Conservation (phyloP, 805 yeast species). For the Blastobotrys parvus region DNA sequence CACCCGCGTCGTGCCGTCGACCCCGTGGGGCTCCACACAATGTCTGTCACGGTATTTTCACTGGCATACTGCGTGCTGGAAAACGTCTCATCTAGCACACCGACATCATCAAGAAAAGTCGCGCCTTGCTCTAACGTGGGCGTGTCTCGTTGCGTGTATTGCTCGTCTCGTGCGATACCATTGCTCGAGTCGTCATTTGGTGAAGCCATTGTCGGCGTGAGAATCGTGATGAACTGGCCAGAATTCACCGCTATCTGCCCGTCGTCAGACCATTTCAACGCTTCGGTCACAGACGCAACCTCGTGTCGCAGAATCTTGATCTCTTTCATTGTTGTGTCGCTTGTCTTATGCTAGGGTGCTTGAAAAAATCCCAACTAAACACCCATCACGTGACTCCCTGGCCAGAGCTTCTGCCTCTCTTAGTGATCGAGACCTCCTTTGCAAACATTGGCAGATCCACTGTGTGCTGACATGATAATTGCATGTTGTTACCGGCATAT, state of each 20-base stretch:
- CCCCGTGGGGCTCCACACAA: slow-evolving; percentile 19
- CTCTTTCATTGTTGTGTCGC: no score
- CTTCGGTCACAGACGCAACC: slow-evolving; percentile 9
- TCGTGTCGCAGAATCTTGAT: slow-evolving; percentile 4
- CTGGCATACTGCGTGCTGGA: slow-evolving; percentile 10
- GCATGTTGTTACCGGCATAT: no score
- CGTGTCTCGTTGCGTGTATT: slow-evolving; percentile 10
- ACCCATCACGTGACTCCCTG: no score
- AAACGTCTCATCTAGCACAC: slow-evolving; percentile 7
- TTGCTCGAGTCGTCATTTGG: slow-evolving; percentile 5
- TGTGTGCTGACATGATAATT: no score
- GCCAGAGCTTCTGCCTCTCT: no score
- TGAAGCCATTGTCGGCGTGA: slow-evolving; percentile 6
- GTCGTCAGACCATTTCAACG: slow-evolving; percentile 19
- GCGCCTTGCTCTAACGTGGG: slow-evolving; percentile 7
- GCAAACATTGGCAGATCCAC: no score
- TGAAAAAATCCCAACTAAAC: no score
- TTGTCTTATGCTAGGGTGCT: no score
- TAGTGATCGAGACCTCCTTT: no score
- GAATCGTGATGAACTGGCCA: slow-evolving; percentile 9
- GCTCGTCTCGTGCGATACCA: slow-evolving; percentile 5
- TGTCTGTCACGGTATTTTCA: slow-evolving; percentile 11
- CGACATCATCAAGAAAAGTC: neutral
- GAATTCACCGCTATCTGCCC: slow-evolving; percentile 15
- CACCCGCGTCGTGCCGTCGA: slow-evolving; percentile 8